These are phyloP conservation scores for Chaetoscypha palmicola DNA, from an alignment of 2,329 filamentous ascomycete genomes.

Conservation along the genomic window DNA sequence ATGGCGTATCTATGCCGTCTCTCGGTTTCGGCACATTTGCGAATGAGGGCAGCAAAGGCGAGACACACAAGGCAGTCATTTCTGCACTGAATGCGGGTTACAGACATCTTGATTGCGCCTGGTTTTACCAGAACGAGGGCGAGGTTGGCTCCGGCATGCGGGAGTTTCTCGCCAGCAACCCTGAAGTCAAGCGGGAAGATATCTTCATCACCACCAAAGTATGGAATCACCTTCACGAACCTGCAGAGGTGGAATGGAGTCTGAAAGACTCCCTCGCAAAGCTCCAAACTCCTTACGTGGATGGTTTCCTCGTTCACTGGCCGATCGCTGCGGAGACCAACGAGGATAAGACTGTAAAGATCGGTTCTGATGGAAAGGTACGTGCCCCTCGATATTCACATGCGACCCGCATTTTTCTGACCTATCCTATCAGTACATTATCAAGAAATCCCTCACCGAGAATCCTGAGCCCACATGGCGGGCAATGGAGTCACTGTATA, in stretches of 20 bases:
- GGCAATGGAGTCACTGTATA: constrained; percentile 61
- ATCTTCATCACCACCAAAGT: constrained; percentile 82
- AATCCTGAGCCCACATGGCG: constrained; percentile 65
- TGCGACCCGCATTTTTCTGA: constrained; percentile 7
- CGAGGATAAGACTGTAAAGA: constrained; percentile 53
- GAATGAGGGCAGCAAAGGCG: constrained; percentile 31
- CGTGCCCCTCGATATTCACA: constrained; percentile 3
- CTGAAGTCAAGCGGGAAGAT: constrained; percentile 66
- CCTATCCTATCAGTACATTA: constrained; percentile 41
- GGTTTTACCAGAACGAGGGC: constrained; percentile 74
- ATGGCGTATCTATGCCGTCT: constrained; percentile 33
- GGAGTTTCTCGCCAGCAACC: constrained; percentile 53
- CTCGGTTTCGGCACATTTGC: constrained; percentile 40
- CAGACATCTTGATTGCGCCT: constrained; percentile 62
- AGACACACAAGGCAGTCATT: constrained; percentile 44
- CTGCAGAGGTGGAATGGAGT: constrained; percentile 57
- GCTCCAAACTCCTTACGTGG: constrained; percentile 72
- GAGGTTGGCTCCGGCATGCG: constrained; percentile 74
- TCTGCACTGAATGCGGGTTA: constrained; percentile 61
- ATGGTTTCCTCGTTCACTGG: constrained; percentile 80
- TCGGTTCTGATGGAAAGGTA: constrained; percentile 47
- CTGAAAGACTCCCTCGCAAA: constrained; percentile 66
- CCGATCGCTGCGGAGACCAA: constrained; percentile 71
- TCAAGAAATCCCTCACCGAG: constrained; percentile 57
- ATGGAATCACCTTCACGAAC: constrained; percentile 69